These are phyloP conservation scores for Acacia acuminata DNA, from an alignment of 306 rosid species.

Conservation along the genomic window DNA sequence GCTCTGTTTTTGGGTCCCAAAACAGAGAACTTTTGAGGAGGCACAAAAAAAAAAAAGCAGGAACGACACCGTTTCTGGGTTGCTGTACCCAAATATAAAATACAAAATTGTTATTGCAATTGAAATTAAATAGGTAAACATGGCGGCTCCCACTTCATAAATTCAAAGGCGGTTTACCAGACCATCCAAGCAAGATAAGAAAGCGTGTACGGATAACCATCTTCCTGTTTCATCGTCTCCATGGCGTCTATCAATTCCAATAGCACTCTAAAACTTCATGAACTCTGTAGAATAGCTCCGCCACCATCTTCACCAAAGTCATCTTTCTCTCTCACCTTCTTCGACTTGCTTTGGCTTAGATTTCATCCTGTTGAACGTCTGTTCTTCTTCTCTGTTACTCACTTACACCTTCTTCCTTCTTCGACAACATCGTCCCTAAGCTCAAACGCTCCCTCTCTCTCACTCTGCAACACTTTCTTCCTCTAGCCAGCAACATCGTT, in stretches of 20 bases:
- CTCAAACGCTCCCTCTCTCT: neutral
- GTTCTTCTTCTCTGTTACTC: neutral
- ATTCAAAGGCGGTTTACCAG: no score
- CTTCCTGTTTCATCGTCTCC: neutral
- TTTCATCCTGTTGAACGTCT: neutral
- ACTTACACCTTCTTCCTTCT: neutral
- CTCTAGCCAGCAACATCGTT: neutral
- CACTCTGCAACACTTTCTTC: constrained; percentile 3
- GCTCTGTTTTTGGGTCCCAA: no score
- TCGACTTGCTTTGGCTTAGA: neutral
- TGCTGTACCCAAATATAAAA: no score
- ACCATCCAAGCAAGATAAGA: no score
- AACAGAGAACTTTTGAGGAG: no score
- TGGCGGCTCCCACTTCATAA: no score
- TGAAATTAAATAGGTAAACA: no score
- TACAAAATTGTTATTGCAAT: no score
- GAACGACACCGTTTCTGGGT: no score
- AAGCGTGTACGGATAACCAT: neutral
- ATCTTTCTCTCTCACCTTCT: neutral
- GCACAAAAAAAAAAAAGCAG: no score
- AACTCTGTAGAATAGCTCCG: neutral
- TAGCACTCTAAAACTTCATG: neutral
- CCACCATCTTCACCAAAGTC: neutral
- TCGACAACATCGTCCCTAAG: neutral
- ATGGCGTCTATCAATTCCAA: neutral